These are phyloP conservation scores for Paramicrosporidium saccamoebae DNA, from an alignment of 371 early-diverging fungal species.

Conservation along the genomic window DNA sequence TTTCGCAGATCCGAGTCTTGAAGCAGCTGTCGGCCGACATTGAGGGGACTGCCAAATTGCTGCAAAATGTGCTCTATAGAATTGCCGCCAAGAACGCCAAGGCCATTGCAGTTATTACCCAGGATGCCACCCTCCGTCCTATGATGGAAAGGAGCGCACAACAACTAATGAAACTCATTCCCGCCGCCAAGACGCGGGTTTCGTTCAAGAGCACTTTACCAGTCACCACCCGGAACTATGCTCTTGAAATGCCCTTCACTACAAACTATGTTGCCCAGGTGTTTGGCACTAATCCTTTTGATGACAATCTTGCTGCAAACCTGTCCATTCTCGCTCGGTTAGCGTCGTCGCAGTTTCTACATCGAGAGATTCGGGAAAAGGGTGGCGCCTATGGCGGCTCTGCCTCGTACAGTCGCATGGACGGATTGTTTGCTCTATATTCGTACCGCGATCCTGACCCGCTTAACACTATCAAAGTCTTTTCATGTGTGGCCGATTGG, in stretches of 20 bases:
- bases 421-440: conserved; percentile 49
- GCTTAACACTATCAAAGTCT: conserved; percentile 31
- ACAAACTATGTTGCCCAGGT: conserved; percentile 47
- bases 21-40: conserved; percentile 17
- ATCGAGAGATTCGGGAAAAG: conserved; percentile 77
- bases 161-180: no score
- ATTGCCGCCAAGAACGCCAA: conserved; percentile 2
- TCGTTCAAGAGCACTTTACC: no score
- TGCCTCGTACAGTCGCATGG: conserved; percentile 23
- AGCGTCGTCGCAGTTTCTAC: conserved; percentile 45
- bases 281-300: conserved; percentile 39
- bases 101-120: conserved; percentile 12
- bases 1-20: conserved; percentile 45
- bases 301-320: conserved; percentile 34
- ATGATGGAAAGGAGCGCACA: conserved; percentile 17
- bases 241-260: conserved; percentile 39
- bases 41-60: no score
- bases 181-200: no score
- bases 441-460: conserved; percentile 75
- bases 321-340: conserved; percentile 41
- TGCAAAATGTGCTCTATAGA: no score
- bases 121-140: conserved; percentile 14
- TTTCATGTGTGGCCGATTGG: conserved; percentile 22
- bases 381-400: conserved; percentile 88
- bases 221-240: no score